Conservation (phyloP, 1,139 yeast genomes). For the Eremothecium coryli region DNA sequence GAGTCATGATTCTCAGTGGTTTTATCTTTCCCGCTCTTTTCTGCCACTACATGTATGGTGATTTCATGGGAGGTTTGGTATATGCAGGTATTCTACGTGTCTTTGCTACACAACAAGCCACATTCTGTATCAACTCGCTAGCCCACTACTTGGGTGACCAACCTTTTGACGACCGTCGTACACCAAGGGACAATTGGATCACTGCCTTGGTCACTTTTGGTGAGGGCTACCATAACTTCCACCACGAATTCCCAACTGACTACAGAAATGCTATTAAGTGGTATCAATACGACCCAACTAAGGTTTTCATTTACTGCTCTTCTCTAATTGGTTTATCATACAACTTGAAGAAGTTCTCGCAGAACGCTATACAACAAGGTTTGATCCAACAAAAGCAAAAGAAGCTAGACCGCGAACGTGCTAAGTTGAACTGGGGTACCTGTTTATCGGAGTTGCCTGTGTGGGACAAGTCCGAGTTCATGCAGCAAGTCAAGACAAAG, state of each 20-base stretch:
- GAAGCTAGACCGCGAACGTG: slow-evolving; percentile 76
- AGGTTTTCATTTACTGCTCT: slow-evolving; percentile 59
- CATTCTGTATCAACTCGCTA: slow-evolving; percentile 95
- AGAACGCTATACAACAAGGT: slow-evolving; percentile 95
- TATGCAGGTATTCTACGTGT: slow-evolving; percentile 85
- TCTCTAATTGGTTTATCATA: slow-evolving; percentile 80
- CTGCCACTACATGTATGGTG: slow-evolving; percentile 80
- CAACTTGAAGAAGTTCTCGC: slow-evolving; percentile 86
- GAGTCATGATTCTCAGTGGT: slow-evolving; percentile 57
- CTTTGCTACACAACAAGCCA: slow-evolving; percentile 87
- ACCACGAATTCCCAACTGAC: slow-evolving; percentile 98
- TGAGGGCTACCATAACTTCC: slow-evolving; percentile 98
- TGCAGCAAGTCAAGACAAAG: slow-evolving; percentile 48
- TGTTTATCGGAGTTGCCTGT: slow-evolving; percentile 78
- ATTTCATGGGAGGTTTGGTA: slow-evolving; percentile 84
- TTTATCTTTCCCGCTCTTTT: slow-evolving; percentile 64
- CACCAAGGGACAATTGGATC: slow-evolving; percentile 91
- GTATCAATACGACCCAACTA: slow-evolving; percentile 99
- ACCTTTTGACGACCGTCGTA: slow-evolving; percentile 95
- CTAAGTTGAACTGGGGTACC: slow-evolving; percentile 85
- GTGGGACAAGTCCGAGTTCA: slow-evolving; percentile 80
- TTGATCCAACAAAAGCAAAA: slow-evolving; percentile 92
- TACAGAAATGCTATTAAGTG: slow-evolving; percentile 96
- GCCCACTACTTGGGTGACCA: slow-evolving; percentile 98
- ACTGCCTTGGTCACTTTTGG: slow-evolving; percentile 96